Base-by-base conservation (phyloP, 1,284 basidiomycete genomes). In the Pterulicium gracile region DNA sequence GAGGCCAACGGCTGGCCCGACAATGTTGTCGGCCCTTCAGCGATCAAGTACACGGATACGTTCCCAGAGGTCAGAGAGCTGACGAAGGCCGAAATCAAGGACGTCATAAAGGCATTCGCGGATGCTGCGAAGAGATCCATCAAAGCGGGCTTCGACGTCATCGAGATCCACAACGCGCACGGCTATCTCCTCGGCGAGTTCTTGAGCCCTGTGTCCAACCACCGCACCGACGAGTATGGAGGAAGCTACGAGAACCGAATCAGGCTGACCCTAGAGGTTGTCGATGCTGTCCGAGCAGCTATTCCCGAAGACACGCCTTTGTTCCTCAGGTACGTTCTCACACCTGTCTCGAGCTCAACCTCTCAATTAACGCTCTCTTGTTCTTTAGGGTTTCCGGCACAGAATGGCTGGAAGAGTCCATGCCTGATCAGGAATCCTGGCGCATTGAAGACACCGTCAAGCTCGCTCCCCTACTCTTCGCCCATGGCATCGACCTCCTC, bases 171-270 rank as follows among this genome's bases (percentile, higher is more conserved):
- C 44, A 60, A 56, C 46, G 78, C 83, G 3, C 82, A 89, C 55
- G 76, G 80, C 32, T 83, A 80, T 60, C 60, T 81, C 20, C 51
- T 81, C 19, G 66, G 69, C 54, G 59, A 58, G 42, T 69, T 85
- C 67, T 35, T 77, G 40, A 79, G 75, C 49, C 83, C 84, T 0
- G 58, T 73, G 15, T 73, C 72, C 48, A 89, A 89, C 67, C 69
- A 73, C 52, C 74, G 85, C 12, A 81, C 72, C 2, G 86, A 88
- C 58, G 61, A 76, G 53, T 89, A 88, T 56, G 84, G 85, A 3
- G 86, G 86, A 2, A 74, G 69, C 53, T 78, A 85, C 52, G 81
- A 85, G 57, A 86, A 86, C 59, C 73, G 83, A 36, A 69, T 72
- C 23, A 65, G 82, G 13, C 58, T 86, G 4, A 68, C 73, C 2